These are phyloP conservation scores for Sporothrix phasma DNA, from an alignment of 2,329 filamentous ascomycete genomes.

Conservation along the genomic window DNA sequence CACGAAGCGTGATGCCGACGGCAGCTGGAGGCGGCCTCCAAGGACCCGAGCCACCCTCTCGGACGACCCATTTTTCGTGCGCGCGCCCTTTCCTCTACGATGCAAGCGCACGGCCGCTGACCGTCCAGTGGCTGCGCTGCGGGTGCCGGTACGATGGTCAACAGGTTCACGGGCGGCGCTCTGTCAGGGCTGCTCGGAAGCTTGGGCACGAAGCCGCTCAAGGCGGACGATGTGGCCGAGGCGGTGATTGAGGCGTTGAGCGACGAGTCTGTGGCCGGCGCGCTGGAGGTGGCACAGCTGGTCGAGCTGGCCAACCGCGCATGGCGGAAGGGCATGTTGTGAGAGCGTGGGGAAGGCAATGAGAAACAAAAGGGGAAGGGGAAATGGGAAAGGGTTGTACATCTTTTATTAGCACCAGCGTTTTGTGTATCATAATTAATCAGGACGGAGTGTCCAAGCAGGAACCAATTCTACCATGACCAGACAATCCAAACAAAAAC, in stretches of 20 bases:
- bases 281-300: constrained; percentile 69
- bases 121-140: constrained; percentile 73
- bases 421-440: constrained; percentile 2
- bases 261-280: constrained; percentile 62
- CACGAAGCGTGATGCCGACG: constrained; percentile 81
- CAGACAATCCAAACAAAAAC: not conserved
- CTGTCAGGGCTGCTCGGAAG: constrained; percentile 70
- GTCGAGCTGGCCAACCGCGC: constrained; percentile 69
- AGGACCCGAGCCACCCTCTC: constrained; percentile 52
- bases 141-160: constrained; percentile 64
- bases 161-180: constrained; percentile 64
- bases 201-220: constrained; percentile 74
- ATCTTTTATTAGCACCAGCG: not conserved
- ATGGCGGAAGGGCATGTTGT: constrained; percentile 89
- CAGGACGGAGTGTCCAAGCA: not conserved
- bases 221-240: constrained; percentile 78
- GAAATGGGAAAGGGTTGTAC: not conserved
- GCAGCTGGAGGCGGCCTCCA: constrained; percentile 28
- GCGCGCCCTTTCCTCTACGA: constrained; percentile 89
- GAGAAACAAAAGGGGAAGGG: not conserved
- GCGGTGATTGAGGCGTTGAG: constrained; percentile 80
- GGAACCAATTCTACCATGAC: not conserved
- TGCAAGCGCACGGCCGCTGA: constrained; percentile 62
- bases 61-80: constrained; percentile 66
- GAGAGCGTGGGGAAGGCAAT: constrained; percentile 22